Evolutionary conservation across 2,329 filamentous ascomycete species (phyloP), one percentile per base, ranked within the genome.

Genomic region (Pseudogymnoascus sp.): DNA sequence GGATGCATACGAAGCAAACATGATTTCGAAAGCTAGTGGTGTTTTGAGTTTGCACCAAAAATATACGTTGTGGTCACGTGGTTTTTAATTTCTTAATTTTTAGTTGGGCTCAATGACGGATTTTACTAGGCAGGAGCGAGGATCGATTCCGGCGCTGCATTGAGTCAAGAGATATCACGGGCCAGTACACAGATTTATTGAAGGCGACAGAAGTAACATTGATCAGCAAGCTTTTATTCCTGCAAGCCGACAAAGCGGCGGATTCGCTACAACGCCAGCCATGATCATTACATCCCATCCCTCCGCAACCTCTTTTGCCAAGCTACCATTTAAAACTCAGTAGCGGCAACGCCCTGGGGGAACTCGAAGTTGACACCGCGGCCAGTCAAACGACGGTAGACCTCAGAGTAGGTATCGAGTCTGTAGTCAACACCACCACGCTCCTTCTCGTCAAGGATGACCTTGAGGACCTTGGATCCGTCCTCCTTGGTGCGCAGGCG

Each of bases 361-460:
- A 99, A 99, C 87, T 99, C 94, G 77, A 99, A 99, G 80, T 87
- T 86, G 77, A 97, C 94, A 77, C 86, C 86, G 81, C 95, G 94
- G 80, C 94, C 94, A 67, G 94, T 99, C 76, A 99, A 84, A 75
- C 91, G 88, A 80, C 91, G 91, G 90, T 99, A 99, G 77, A 99
- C 94, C 87, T 99, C 94, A 69, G 91, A 90, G 86, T 99, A 99
- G 77, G 93, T 97, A 81, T 99, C 94, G 73, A 99, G 90, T 78
- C 94, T 87, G 89, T 97, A 97, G 86, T 99, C 94, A 73, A 99
- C 93, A 78, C 92, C 91, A 75, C 92, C 93, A 74, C 92, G 90
- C 90, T 99, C 94, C 91, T 99, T 99, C 90, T 97, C 94, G 80
- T 99, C 94, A 65, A 99, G 87, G 76, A 99, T 85, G 78, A 99